Percentiles rank a stretch among this genome's conserved stretches.
Evolutionary conservation across 1,139 yeast species (phyloP).

Genomic region (Yamadazyma jaroonii): DNA sequence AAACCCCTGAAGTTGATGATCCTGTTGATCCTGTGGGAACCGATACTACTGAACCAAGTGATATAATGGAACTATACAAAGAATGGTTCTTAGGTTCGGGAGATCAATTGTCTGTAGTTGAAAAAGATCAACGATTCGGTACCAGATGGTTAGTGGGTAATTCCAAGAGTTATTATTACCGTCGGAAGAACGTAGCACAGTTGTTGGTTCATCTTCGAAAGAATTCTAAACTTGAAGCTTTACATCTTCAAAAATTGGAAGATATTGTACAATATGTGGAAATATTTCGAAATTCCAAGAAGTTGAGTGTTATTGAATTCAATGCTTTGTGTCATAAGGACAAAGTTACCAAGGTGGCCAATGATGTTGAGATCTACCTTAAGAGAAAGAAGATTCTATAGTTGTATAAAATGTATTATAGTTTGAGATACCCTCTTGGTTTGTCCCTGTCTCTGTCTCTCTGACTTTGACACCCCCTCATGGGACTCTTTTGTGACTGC

Average conservation of each 20-base stretch:
- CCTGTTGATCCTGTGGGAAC: too few species aligned
- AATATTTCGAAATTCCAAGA: not conserved
- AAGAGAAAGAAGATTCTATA: not conserved
- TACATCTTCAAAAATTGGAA: not conserved
- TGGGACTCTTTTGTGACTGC: too few species aligned
- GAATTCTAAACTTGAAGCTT: not conserved
- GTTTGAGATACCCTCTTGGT: too few species aligned
- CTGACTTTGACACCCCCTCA: too few species aligned
- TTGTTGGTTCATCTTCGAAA: not conserved
- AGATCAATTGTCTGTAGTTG: not conserved
- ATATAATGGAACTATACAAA: not conserved
- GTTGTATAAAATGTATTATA: too few species aligned
- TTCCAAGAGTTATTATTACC: not conserved
- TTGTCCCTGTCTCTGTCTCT: too few species aligned
- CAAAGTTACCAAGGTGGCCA: not conserved
- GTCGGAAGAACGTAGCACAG: not conserved
- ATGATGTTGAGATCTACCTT: not conserved
- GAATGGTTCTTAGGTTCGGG: not conserved
- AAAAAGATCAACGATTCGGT: not conserved
- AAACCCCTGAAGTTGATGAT: too few species aligned
- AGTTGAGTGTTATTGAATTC: not conserved
- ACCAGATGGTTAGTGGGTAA: not conserved
- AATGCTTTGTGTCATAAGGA: not conserved
- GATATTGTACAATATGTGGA: conserved; percentile 1
- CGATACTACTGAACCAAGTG: not conserved